Evolutionary conservation across 257 asterid genomes (phyloP), one percentile per base, ranked within the genome.

Genomic region (Solanum pennellii): DNA sequence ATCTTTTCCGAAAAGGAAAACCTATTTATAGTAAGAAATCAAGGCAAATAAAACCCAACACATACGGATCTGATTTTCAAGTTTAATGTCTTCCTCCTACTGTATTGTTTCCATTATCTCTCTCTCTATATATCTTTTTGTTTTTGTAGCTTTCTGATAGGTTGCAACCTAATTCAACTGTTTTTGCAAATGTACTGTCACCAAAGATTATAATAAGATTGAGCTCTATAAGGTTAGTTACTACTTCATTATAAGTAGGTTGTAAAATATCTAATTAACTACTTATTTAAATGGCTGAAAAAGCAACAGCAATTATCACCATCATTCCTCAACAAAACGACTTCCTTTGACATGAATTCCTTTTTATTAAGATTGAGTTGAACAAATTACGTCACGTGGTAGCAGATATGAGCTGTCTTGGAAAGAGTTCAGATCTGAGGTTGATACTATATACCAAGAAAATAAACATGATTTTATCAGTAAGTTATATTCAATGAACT

Each of bases 401-500:
- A 86, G 93, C 79, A 23, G 94, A 92, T 87, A 79, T 93, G 86
- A 89, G 93, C 68, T 91, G 92, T 83, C 92, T 88, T 86, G 91
- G 83, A 37, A 91, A 89, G 90, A 86, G 87, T 75, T 89, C 89
- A 18, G 96, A 92, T 77, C 45, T 92, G 77, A 92, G 96, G 90
- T 91, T 93, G 87, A 91, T 91, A 94, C 84, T 92, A 41, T 59
- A 29, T 85, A 79, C 92, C 13, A 92, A 92, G 87, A 90, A 87
- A 89, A 92, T 77, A 59, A 18, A 71, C 45, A 83, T n/a, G 9
- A 74, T 87, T 37, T 66, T 91, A 49, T 89, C 88, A 23, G 96
- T 92, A 83, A 93, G 92, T 89, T 71, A 18, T 68, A 18, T 74
- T 56, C 35, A 59, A 3, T 59, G 25, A 49, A 49, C 21, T 49